Evolutionary conservation across 2,329 filamentous ascomycete genomes (phyloP).

Genomic region (Monosporascus sp.): DNA sequence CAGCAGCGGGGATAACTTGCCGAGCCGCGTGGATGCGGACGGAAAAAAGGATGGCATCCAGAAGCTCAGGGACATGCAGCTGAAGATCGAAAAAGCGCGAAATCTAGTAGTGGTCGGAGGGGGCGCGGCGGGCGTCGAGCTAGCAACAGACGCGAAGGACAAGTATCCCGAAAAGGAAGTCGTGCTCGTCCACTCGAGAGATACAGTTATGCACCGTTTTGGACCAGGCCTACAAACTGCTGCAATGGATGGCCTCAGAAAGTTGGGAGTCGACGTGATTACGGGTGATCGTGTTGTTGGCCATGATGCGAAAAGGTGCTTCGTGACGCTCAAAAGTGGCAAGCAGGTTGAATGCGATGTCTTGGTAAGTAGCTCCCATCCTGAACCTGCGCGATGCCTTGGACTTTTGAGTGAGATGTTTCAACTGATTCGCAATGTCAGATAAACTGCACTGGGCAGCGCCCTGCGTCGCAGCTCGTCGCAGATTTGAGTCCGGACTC

Average conservation of each 20-base stretch:
- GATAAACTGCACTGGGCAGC: slow-evolving; percentile 57
- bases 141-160: slow-evolving; percentile 55
- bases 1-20: slow-evolving; percentile 28
- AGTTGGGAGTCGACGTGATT: slow-evolving; percentile 45
- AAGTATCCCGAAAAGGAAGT: slow-evolving; percentile 52
- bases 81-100: slow-evolving; percentile 35
- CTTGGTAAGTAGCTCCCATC: slow-evolving; percentile 32
- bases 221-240: slow-evolving; percentile 36
- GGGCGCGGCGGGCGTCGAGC: slow-evolving; percentile 57
- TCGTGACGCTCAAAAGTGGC: slow-evolving; percentile 41
- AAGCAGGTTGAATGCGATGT: slow-evolving; percentile 43
- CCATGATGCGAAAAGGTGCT: slow-evolving; percentile 30
- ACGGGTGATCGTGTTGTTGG: slow-evolving; percentile 42
- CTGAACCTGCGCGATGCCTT: not conserved
- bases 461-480: slow-evolving; percentile 48
- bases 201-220: slow-evolving; percentile 47
- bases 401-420: not conserved
- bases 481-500: slow-evolving; percentile 35
- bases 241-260: slow-evolving; percentile 36
- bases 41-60: slow-evolving; percentile 37
- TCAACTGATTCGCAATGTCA: slow-evolving; percentile 20
- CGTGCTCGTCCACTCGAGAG: slow-evolving; percentile 52
- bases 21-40: slow-evolving; percentile 41
- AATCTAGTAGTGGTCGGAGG: slow-evolving; percentile 50
- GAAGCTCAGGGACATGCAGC: slow-evolving; percentile 42